Base-by-base conservation (phyloP, 495 filamentous ascomycete species). In the Amphirosellinia nigrospora region DNA sequence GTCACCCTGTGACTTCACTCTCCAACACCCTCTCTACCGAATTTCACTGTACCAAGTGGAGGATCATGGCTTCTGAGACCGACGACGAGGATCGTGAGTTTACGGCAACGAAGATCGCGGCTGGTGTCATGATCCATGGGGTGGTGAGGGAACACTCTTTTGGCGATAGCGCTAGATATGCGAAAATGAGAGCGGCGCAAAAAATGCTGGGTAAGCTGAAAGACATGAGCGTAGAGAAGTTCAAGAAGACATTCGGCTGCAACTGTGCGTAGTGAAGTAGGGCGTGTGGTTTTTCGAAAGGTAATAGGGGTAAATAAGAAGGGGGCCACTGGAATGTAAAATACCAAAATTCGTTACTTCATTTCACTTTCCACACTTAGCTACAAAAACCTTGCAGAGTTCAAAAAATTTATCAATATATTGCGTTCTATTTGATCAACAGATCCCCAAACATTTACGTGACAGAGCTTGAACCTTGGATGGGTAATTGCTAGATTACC, bases 121-220 rank as follows among this genome's bases (percentile, higher is more conserved):
- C 92, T 2, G 93, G 88, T 4, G 85, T 98, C 23, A 83, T 95
- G 75, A 86, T 98, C 8, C 96, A 99, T 74, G 86, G 88, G 50
- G 72, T 86, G 48, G 83, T 93, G 59, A 75, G 93, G 41, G 89
- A 88, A 0, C 83, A 91, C 64, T 89, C 86, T 0, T 82, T 83
- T 45, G 88, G 88, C 0, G 85, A 82, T 9, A 93, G 89, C 60
- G 84, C 86, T 1, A 85, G 90, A 63, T 88, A 91, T 80, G 93
- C 92, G 0, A 94, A 93, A 77, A 77, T 93, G 19, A 88, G 85
- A 48, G 94, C 91, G 4, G 91, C 92, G 56, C 87, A 91, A 72
- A 85, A 85, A 60, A 93, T 93, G 0, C 69, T 93, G 61, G 71
- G 81, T 23, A 72, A 79, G 45, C 69, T 98, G 68, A 82, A 89